Conservation (phyloP, 2,329 filamentous ascomycete species). For the Aspergillus aculeatus region DNA sequence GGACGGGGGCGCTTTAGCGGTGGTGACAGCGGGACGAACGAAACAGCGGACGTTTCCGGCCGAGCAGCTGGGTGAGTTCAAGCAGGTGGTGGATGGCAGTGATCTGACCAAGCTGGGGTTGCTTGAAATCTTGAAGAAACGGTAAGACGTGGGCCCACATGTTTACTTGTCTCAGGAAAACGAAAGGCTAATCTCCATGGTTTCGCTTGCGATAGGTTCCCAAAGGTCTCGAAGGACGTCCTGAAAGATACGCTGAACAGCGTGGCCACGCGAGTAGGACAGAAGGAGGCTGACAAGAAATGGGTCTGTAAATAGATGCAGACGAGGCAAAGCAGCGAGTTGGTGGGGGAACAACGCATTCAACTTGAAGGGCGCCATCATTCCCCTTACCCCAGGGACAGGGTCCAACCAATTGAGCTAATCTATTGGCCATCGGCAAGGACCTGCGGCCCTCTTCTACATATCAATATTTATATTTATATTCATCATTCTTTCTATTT, state of each 20-base stretch:
- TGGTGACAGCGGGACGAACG: slow-evolving; percentile 23
- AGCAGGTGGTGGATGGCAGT: slow-evolving; percentile 65
- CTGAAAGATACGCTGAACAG: slow-evolving; percentile 69
- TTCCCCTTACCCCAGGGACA: not conserved
- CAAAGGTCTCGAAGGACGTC: slow-evolving; percentile 66
- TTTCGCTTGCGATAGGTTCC: slow-evolving; percentile 52
- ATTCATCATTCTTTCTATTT: not conserved
- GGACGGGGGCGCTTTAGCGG: slow-evolving; percentile 15
- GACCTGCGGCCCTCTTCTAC: not conserved
- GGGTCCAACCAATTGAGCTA: slow-evolving; percentile 1
- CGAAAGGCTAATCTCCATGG: slow-evolving; percentile 6
- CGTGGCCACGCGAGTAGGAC: slow-evolving; percentile 63
- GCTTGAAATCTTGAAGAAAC: slow-evolving; percentile 71
- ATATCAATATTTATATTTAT: not conserved
- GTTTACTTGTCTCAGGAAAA: not conserved
- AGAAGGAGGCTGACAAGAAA: slow-evolving; percentile 63
- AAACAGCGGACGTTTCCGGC: slow-evolving; percentile 51
- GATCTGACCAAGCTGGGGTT: slow-evolving; percentile 72
- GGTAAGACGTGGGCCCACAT: slow-evolving; percentile 41
- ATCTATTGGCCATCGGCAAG: slow-evolving; percentile 2
- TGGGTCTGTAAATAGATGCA: slow-evolving; percentile 54
- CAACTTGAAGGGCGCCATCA: not conserved
- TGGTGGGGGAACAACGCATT: slow-evolving; percentile 3
- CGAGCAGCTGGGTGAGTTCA: slow-evolving; percentile 66
- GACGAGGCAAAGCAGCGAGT: not conserved